A percentile compares a stretch with the other conserved stretches of the same genome.
Evolutionary conservation across 306 rosid genomes (phyloP).

Genomic region (Prunus armeniaca): DNA sequence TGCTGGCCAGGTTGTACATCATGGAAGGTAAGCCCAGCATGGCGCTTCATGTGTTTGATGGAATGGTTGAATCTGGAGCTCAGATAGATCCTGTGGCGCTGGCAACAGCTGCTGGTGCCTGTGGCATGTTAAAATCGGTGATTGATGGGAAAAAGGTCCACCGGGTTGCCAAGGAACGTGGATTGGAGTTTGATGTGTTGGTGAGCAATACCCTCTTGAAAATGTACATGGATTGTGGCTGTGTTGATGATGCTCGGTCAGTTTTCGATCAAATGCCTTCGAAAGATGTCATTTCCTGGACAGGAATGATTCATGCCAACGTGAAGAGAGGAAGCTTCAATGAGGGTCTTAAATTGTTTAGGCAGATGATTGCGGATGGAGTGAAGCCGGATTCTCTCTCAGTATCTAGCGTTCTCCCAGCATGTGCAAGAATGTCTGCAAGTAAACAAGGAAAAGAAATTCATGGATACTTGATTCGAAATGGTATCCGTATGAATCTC

Average conservation of each 20-base stretch:
- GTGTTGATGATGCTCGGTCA: conserved; percentile 39
- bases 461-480: conserved; percentile 63
- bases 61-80: conserved; percentile 39
- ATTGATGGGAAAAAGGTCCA: conserved; percentile 46
- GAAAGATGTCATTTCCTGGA: conserved; percentile 64
- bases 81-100: conserved; percentile 51
- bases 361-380: conserved; percentile 52
- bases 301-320: conserved; percentile 42
- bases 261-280: conserved; percentile 48
- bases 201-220: conserved; percentile 63
- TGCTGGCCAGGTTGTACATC: conserved; percentile 51
- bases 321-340: conserved; percentile 62
- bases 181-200: conserved; percentile 51
- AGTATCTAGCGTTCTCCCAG: conserved; percentile 60
- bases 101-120: conserved; percentile 48
- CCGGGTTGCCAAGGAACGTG: conserved; percentile 37
- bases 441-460: conserved; percentile 60
- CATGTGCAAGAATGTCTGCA: conserved; percentile 61
- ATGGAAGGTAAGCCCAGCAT: conserved; percentile 37
- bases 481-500: conserved; percentile 35
- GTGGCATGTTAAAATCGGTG: conserved; percentile 41
- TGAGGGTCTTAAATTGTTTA: conserved; percentile 55
- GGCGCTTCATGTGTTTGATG: conserved; percentile 43
- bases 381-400: conserved; percentile 45
- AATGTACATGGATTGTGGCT: conserved; percentile 62